Base-by-base conservation (phyloP, 495 filamentous ascomycete genomes). In the Podospora pseudopauciseta region DNA sequence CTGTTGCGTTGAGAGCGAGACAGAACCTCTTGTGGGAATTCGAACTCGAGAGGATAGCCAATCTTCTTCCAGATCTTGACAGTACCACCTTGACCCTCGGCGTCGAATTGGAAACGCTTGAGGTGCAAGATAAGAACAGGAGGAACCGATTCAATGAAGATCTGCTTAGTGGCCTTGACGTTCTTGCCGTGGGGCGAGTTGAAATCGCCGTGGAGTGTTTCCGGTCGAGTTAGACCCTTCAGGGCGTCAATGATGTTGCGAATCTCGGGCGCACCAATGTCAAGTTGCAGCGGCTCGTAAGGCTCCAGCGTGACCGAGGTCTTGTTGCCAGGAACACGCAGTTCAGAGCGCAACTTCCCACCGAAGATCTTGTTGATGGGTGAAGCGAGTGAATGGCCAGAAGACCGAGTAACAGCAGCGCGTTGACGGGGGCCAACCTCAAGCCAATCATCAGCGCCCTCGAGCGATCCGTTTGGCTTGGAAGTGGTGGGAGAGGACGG, bases 51-150 rank as follows among this genome's bases (percentile, higher is more conserved):
- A 0, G 95, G 95, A 73, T 99, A 98, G 49, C 92, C 94, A 71
- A 99, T 84, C 79, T 93, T 94, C 83, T 97, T 99, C 94, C 94
- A 98, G 68, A 98, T 96, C 79, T 99, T 99, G 74, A 97, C 91
- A 0, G 93, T 96, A 15, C 93, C 93, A 57, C 93, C 93, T 59
- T 82, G 81, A 16, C 91, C 92, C n/a, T 87, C 84, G 72, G 88
- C 91, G 65, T 97, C 93, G 76, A 96, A 98, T 72, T 97, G 92
- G 84, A 99, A 99, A 13, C 96, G 92, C 79, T 99, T 99, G 11
- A 99, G 84, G 74, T 99, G 95, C 54, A 99, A 86, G 64, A 98
- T 95, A 3, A 99, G 87, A 19, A 98, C 92, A 18, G 93, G 92
- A 4, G 95, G 95, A 5, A 98, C 80, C 2, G 89, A 93, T 76